Evolutionary conservation across 1,284 basidiomycete genomes (phyloP).

Genomic region (Porphyrellus sp.): DNA sequence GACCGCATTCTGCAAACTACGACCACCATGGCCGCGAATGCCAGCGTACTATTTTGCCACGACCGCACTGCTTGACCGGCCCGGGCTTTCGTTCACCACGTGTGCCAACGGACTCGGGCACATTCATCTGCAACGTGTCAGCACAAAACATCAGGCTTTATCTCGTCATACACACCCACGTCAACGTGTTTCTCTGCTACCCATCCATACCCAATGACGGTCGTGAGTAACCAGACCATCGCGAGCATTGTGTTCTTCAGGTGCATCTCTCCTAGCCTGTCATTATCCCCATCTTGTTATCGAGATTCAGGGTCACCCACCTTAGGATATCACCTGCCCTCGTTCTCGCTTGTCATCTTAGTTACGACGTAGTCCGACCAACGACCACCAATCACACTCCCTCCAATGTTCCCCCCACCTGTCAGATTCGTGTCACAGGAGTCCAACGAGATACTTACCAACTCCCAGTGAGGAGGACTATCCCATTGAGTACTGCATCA

Average conservation of each 20-base stretch:
- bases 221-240: slow-evolving; percentile 54
- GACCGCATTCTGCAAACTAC: slow-evolving; percentile 59
- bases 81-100: slow-evolving; percentile 74
- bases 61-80: slow-evolving; percentile 67
- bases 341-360: slow-evolving; percentile 55
- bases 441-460: slow-evolving; percentile 41
- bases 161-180: slow-evolving; percentile 46
- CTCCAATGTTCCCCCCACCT: slow-evolving; percentile 56
- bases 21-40: slow-evolving; percentile 68
- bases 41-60: slow-evolving; percentile 70
- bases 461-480: slow-evolving; percentile 72
- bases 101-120: slow-evolving; percentile 73
- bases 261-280: slow-evolving; percentile 56
- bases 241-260: slow-evolving; percentile 59
- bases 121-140: slow-evolving; percentile 50
- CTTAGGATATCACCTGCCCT: slow-evolving; percentile 64
- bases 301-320: slow-evolving; percentile 37
- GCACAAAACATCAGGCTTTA: slow-evolving; percentile 11
- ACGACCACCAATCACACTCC: slow-evolving; percentile 72
- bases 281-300: background rate
- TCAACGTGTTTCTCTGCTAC: slow-evolving; percentile 60
- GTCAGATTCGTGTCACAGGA: slow-evolving; percentile 4
- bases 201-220: slow-evolving; percentile 76
- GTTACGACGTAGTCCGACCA: slow-evolving; percentile 69
- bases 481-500: slow-evolving; percentile 67